Percentiles rank a stretch among this genome's conserved stretches.
Conservation (phyloP, 1,284 basidiomycete species). For the Takashimella koratensis region DNA sequence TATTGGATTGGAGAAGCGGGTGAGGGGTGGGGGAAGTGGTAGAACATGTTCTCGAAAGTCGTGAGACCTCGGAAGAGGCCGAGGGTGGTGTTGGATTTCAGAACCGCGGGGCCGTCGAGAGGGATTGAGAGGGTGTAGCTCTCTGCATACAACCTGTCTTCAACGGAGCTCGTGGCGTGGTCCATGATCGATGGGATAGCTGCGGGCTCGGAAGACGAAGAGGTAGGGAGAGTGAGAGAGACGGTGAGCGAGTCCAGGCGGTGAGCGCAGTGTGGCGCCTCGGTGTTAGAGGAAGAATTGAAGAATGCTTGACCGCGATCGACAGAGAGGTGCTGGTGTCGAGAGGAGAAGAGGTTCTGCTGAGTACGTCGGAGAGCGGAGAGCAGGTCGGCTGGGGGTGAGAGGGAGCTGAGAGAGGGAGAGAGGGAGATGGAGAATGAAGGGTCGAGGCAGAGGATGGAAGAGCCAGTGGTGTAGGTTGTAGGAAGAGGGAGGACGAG, state of each 20-base stretch:
- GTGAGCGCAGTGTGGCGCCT: not conserved
- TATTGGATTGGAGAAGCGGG: not conserved
- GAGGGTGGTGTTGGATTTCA: constrained; percentile 67
- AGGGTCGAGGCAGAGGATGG: constrained; percentile 54
- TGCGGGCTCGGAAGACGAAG: not conserved
- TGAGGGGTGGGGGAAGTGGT: constrained; percentile 11
- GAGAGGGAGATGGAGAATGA: constrained; percentile 53
- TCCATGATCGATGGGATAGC: constrained; percentile 8
- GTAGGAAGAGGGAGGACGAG: constrained; percentile 48
- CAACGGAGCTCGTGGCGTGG: constrained; percentile 4
- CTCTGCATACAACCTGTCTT: not conserved
- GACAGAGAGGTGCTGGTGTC: constrained; percentile 1
- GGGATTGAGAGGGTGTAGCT: not conserved
- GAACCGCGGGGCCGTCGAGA: constrained; percentile 56
- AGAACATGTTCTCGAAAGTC: constrained; percentile 70
- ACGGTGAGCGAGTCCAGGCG: constrained; percentile 1
- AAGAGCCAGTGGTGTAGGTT: constrained; percentile 53
- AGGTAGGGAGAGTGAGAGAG: not conserved
- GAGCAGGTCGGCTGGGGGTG: constrained; percentile 53
- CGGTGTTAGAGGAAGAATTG: not conserved
- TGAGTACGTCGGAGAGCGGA: constrained; percentile 53
- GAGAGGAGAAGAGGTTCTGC: not conserved
- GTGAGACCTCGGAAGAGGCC: constrained; percentile 76
- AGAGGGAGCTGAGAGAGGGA: constrained; percentile 17
- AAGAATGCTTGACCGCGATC: not conserved